These are phyloP conservation scores for Cyclotella distinguenda DNA, from an alignment of 108 stramenopile genomes.

Conservation along the genomic window DNA sequence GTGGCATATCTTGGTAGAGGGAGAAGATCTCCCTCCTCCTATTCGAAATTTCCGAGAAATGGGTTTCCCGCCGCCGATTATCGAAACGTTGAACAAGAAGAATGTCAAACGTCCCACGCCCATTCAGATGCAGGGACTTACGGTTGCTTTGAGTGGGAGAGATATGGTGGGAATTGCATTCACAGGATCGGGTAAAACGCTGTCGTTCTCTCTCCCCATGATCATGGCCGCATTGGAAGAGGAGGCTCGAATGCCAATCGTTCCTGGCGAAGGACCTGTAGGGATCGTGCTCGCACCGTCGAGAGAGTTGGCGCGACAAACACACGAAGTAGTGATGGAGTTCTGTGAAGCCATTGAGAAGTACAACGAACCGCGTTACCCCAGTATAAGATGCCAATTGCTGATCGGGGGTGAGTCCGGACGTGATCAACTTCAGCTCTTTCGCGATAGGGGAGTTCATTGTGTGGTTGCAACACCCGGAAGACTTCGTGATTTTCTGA, in stretches of 20 bases:
- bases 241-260: conserved; percentile 92
- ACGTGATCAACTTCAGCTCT: conserved; percentile 75
- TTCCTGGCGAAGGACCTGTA: conserved; percentile 93
- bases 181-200: conserved; percentile 94
- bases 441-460: conserved; percentile 83
- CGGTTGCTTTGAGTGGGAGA: conserved; percentile 92
- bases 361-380: conserved; percentile 48
- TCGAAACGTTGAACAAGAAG: conserved; percentile 74
- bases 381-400: conserved; percentile 80
- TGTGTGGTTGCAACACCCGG: conserved; percentile 97
- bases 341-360: conserved; percentile 46
- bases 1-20: conserved; percentile 96
- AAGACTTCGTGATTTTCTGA: conserved; percentile 91
- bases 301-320: conserved; percentile 96
- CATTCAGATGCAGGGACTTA: conserved; percentile 99
- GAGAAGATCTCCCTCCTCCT: conserved; percentile 87
- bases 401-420: conserved; percentile 95
- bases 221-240: conserved; percentile 96
- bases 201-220: conserved; percentile 93
- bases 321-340: conserved; percentile 89
- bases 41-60: conserved; percentile 93
- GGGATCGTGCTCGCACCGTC: conserved; percentile 96
- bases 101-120: conserved; percentile 95
- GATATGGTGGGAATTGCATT: conserved; percentile 99
- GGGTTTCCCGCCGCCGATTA: conserved; percentile 87